Conservation (phyloP, 2,329 filamentous ascomycete genomes). For the Alternaria rosae region DNA sequence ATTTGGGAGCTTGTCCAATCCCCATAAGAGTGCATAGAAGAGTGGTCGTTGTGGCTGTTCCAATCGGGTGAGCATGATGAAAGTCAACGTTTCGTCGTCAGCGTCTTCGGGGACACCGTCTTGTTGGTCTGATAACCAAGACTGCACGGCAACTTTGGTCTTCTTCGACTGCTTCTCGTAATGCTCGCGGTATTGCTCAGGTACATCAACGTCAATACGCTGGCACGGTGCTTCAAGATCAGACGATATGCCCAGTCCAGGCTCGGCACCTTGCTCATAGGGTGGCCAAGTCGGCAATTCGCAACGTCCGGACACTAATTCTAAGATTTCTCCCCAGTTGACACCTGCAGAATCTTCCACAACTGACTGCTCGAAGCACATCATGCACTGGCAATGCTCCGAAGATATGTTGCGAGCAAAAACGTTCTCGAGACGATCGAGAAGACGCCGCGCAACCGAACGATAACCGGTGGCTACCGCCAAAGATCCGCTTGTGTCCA, state of each 20-base stretch:
- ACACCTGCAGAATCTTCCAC: constrained; percentile 67
- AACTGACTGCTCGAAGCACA: constrained; percentile 69
- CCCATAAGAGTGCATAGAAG: constrained; percentile 80
- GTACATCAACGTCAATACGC: constrained; percentile 92
- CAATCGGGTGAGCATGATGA: constrained; percentile 91
- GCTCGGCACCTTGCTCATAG: constrained; percentile 65
- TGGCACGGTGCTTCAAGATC: constrained; percentile 66
- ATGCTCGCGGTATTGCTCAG: constrained; percentile 90
- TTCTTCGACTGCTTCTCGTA: constrained; percentile 92
- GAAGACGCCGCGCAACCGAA: constrained; percentile 86
- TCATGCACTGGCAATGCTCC: constrained; percentile 83
- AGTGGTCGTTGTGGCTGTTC: constrained; percentile 76
- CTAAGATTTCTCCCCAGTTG: constrained; percentile 94
- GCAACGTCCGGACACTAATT: constrained; percentile 87
- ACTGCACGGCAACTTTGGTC: constrained; percentile 88
- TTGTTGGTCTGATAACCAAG: constrained; percentile 83
- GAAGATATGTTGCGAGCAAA: constrained; percentile 91
- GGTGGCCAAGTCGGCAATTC: constrained; percentile 90
- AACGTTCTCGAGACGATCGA: constrained; percentile 91
- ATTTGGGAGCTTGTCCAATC: constrained; percentile 60
- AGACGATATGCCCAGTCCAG: constrained; percentile 64
- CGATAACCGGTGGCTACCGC: constrained; percentile 95
- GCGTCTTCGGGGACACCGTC: constrained; percentile 85
- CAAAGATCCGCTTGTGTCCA: constrained; percentile 84
- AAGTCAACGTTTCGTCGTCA: constrained; percentile 91